Evolutionary conservation across 148 eudicot genomes (phyloP), one percentile per base, ranked within the genome.

Genomic region (Rheum nobile): DNA sequence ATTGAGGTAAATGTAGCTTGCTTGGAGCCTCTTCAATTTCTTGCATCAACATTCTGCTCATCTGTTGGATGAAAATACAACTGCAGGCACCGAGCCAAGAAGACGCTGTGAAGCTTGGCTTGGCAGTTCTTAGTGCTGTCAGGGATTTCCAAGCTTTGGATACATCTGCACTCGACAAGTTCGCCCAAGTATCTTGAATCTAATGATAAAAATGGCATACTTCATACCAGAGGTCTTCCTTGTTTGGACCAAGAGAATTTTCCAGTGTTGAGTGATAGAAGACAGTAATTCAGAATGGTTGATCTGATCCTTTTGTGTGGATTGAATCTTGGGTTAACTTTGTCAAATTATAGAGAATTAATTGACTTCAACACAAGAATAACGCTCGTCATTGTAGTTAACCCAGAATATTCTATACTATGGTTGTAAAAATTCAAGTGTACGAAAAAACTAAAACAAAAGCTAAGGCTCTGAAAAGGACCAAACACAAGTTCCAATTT

Each of bases 81-180:
- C 4, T 65, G 39, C 44, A 95, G 99, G 97, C 97, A 72, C 83
- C 89, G 35, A 91, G 82, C 76, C 73, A 80, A 0, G 90, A 86
- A 9, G 97, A 90, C 71, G 99, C 99, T 28, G 76, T 83, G 75
- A 88, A 88, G 78, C 89, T 95, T 14, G 96, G 93, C 55, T 86
- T 83, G 71, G 81, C 80, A 67, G 99, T 95, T 74, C 82, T 79
- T 74, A 79, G 80, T 34, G 96, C 85, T 67, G 85, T 79, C 54
- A 83, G 63, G 22, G 94, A 85, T 77, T 95, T 90, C 74, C 80
- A 77, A 26, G 99, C 96, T 72, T 82, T 95, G 79, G 97, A 91
- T 80, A 84, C 79, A 12, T 90, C 99, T 55, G 84, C 93, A 8
- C 77, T 95, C 76, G 74, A 74, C 73, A 91, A 87, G 61, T 88